Conservation (phyloP, 1,284 basidiomycete genomes). For the Cryptococcus sp. region DNA sequence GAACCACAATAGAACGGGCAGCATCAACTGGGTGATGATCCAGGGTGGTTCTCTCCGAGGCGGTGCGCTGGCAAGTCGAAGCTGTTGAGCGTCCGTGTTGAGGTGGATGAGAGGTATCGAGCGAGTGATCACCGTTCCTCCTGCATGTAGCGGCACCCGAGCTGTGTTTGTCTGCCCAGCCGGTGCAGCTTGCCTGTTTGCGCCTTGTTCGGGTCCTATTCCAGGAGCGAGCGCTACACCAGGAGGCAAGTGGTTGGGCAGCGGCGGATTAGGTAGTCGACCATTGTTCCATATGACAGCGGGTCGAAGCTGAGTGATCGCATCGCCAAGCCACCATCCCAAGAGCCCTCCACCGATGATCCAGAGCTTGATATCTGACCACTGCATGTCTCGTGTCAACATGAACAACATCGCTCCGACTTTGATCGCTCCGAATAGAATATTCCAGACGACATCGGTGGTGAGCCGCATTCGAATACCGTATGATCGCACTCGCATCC, state of each 20-base stretch:
- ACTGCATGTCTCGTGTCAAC: slow-evolving; percentile 33
- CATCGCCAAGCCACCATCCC: slow-evolving; percentile 35
- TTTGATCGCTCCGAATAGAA: slow-evolving; percentile 30
- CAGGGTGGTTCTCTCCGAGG: slow-evolving; percentile 3
- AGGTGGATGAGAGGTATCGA: slow-evolving; percentile 23
- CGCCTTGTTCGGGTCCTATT: no score
- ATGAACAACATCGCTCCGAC: slow-evolving; percentile 34
- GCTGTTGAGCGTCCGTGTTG: slow-evolving; percentile 22
- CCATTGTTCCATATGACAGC: background rate
- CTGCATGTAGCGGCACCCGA: background rate
- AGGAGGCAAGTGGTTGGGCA: background rate
- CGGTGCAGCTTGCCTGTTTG: background rate
- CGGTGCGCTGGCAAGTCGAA: slow-evolving; percentile 15
- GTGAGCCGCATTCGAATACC: slow-evolving; percentile 16
- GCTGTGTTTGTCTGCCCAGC: background rate
- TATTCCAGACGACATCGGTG: slow-evolving; percentile 17
- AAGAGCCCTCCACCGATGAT: slow-evolving; percentile 23
- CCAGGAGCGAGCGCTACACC: background rate
- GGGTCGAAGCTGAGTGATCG: slow-evolving; percentile 9
- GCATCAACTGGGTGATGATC: slow-evolving; percentile 26
- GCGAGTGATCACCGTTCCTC: background rate
- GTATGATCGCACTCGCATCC: slow-evolving; percentile 4
- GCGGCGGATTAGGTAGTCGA: background rate
- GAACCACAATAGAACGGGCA: slow-evolving; percentile 40
- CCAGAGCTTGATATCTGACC: slow-evolving; percentile 33